These are phyloP conservation scores for Populus euphratica DNA, from an alignment of 345 rosid species.

Conservation along the genomic window DNA sequence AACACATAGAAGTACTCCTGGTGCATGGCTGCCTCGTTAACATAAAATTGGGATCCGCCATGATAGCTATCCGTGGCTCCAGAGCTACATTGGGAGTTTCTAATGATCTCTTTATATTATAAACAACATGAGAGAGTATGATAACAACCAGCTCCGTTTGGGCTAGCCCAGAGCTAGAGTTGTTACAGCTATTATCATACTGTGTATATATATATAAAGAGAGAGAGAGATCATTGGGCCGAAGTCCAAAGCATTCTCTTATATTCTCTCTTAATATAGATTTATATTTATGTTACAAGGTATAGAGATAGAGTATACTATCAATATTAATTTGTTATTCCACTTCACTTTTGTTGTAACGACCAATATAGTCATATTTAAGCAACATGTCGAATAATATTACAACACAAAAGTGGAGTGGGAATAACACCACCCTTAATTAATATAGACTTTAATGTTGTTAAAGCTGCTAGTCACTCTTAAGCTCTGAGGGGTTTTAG, in stretches of 20 bases:
- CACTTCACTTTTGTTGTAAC: not conserved
- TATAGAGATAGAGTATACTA: not conserved
- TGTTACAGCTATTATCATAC: not conserved
- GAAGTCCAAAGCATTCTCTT: not conserved
- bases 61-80: not conserved
- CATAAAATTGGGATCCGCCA: not conserved
- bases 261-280: not conserved
- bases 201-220: too few relatives aligned
- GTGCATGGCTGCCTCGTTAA: not conserved
- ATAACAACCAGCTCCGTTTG: not conserved
- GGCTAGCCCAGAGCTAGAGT: not conserved
- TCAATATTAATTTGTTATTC: not conserved
- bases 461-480: not conserved
- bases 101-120: not conserved
- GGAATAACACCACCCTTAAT: not conserved
- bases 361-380: not conserved
- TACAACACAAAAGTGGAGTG: not conserved
- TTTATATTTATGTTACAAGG: too few relatives aligned
- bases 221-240: not conserved
- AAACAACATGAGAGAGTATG: not conserved
- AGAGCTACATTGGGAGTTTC: not conserved
- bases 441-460: not conserved
- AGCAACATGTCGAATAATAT: not conserved
- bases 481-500: not conserved
- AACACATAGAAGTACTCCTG: too few relatives aligned